These are phyloP conservation scores for Garcia nutans DNA, from an alignment of 345 rosid species.

Conservation along the genomic window DNA sequence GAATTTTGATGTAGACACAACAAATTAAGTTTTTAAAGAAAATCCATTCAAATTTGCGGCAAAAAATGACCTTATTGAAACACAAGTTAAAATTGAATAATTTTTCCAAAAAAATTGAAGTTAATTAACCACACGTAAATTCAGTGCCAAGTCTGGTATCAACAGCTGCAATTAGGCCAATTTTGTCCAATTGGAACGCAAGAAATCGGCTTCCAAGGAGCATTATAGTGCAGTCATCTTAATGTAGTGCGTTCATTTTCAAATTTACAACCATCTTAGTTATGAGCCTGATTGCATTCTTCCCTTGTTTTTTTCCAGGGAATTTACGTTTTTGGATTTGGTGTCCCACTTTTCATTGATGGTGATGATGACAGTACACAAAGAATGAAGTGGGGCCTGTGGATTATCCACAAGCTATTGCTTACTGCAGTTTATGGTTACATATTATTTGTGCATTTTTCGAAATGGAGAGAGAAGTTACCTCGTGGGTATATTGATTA, in stretches of 20 bases:
- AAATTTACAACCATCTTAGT: slow-evolving; percentile 9
- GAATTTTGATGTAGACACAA: no score
- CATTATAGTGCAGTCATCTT: background rate
- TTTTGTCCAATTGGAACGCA: background rate
- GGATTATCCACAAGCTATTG: slow-evolving; percentile 39
- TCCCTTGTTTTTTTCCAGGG: slow-evolving; percentile 24
- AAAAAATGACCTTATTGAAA: no score
- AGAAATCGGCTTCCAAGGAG: background rate
- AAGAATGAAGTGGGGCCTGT: slow-evolving; percentile 39
- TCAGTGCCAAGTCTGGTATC: no score
- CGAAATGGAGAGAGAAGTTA: slow-evolving; percentile 45
- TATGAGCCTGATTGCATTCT: background rate
- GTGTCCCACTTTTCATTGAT: slow-evolving; percentile 36
- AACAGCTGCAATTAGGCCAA: background rate
- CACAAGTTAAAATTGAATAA: no score
- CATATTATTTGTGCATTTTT: slow-evolving; percentile 40
- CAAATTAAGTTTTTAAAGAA: no score
- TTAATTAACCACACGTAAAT: no score
- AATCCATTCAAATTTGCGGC: no score
- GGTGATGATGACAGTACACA: slow-evolving; percentile 21
- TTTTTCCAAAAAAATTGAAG: no score
- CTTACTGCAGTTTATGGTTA: slow-evolving; percentile 39
- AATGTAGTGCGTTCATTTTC: background rate
- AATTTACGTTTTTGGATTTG: slow-evolving; percentile 39
- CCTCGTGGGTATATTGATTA: slow-evolving; percentile 33